phyloP scores from a whole-genome alignment of 352 stramenopile species.

The Pythium aphanidermatum region DNA sequence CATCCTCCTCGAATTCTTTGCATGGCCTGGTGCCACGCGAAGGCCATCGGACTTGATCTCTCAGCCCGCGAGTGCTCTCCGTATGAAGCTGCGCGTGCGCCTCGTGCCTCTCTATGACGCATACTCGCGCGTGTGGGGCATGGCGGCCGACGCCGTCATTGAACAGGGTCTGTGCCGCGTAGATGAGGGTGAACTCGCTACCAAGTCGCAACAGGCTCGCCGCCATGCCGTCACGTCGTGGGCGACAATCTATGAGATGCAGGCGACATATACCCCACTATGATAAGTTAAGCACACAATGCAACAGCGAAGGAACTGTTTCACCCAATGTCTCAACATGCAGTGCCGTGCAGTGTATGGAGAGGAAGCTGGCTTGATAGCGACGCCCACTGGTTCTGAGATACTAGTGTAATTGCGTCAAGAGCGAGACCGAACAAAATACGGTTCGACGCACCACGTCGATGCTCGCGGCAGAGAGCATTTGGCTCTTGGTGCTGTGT shows the following conservation, averaged over 20 bases:
- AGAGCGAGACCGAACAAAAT: too few species aligned
- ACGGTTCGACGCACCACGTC: too few species aligned
- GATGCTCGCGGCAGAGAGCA: too few species aligned
- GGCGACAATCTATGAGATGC: conserved; percentile 9
- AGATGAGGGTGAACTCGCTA: background rate
- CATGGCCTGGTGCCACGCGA: conserved; percentile 5
- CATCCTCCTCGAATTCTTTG: conserved; percentile 34
- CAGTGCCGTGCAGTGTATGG: too few species aligned
- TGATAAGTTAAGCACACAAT: too few species aligned
- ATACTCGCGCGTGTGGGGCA: background rate
- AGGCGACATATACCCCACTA: conserved; percentile 4
- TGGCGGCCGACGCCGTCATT: conserved; percentile 10
- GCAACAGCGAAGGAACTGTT: too few species aligned
- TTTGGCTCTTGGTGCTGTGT: too few species aligned
- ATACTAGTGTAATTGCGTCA: too few species aligned
- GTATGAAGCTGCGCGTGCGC: conserved; percentile 12
- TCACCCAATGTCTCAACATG: too few species aligned
- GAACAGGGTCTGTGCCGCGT: background rate
- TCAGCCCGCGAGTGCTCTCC: background rate
- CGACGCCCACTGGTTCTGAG: too few species aligned
- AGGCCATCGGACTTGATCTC: background rate
- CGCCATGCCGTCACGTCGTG: conserved; percentile 1
- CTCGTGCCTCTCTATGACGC: background rate
- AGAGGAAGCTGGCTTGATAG: too few species aligned
- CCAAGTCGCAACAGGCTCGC: background rate